Evolutionary conservation across 2,329 filamentous ascomycete genomes (phyloP).

Genomic region (Fusarium anthophilum): DNA sequence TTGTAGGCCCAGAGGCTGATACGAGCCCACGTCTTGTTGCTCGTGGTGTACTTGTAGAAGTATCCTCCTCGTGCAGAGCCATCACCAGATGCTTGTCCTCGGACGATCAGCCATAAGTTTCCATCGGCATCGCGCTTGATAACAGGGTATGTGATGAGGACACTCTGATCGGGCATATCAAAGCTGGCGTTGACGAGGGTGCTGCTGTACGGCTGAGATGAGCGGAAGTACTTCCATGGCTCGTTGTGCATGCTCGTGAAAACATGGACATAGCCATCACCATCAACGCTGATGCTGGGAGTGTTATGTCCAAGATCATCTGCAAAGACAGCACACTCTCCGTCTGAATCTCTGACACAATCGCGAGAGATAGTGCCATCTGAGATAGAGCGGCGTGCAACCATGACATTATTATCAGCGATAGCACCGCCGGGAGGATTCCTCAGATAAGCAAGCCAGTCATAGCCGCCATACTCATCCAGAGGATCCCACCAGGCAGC

Average conservation of each 20-base stretch:
- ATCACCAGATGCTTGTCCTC: constrained; percentile 17
- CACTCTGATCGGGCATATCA: constrained; percentile 34
- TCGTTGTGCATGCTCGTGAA: constrained; percentile 45
- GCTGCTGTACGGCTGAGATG: constrained; percentile 29
- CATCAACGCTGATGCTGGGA: constrained; percentile 16
- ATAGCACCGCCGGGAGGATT: constrained; percentile 36
- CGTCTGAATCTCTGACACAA: constrained; percentile 29
- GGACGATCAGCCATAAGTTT: constrained; percentile 12
- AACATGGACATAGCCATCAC: constrained; percentile 41
- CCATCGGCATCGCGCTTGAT: constrained; percentile 14
- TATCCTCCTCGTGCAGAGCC: constrained; percentile 9
- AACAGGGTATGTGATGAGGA: constrained; percentile 23
- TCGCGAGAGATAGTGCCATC: constrained; percentile 35
- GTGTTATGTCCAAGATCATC: constrained; percentile 40
- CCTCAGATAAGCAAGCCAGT: constrained; percentile 36
- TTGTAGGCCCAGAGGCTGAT: constrained; percentile 32
- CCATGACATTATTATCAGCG: constrained; percentile 41
- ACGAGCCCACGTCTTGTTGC: not conserved
- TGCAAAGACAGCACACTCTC: constrained; percentile 33
- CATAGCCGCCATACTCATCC: constrained; percentile 38
- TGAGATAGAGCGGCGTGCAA: constrained; percentile 28
- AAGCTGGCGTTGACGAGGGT: constrained; percentile 31
- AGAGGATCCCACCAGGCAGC: constrained; percentile 42
- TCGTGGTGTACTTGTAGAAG: constrained; percentile 15
- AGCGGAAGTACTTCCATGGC: constrained; percentile 40